Conservation (phyloP, 768 basidiomycete species). For the Scleroderma bovista region DNA sequence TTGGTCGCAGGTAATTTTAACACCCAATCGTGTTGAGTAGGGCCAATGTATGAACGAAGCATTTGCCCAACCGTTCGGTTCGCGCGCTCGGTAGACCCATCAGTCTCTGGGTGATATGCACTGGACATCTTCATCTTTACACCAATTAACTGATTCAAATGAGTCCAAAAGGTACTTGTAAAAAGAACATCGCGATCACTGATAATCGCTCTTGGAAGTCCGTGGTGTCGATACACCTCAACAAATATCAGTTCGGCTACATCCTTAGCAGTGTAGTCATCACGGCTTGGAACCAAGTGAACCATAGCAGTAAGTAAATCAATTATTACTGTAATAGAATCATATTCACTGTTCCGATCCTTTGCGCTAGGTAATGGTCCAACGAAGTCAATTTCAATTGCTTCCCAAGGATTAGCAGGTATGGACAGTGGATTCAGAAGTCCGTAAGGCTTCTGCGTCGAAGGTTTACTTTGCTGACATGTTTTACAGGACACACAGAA, state of each 20-base stretch:
- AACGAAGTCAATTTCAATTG: slow-evolving; percentile 20
- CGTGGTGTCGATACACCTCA: slow-evolving; percentile 25
- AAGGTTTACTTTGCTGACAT: slow-evolving; percentile 6
- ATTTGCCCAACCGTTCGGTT: slow-evolving; percentile 28
- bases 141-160: slow-evolving; percentile 11
- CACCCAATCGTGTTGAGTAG: slow-evolving; percentile 28
- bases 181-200: slow-evolving; percentile 27
- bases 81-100: slow-evolving; percentile 31
- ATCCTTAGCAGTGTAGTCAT: slow-evolving; percentile 15
- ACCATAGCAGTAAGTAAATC: slow-evolving; percentile 19
- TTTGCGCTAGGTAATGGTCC: slow-evolving; percentile 18
- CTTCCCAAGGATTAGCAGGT: slow-evolving; percentile 19
- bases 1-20: slow-evolving; percentile 26
- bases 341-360: slow-evolving; percentile 14
- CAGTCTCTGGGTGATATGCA: slow-evolving; percentile 33
- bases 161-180: slow-evolving; percentile 27
- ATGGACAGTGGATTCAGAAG: slow-evolving; percentile 24
- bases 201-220: slow-evolving; percentile 21
- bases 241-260: slow-evolving; percentile 23
- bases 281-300: slow-evolving; percentile 16
- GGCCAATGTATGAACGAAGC: slow-evolving; percentile 17
- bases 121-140: slow-evolving; percentile 12
- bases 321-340: slow-evolving; percentile 27
- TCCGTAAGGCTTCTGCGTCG: slow-evolving; percentile 19
- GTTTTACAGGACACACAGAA: slow-evolving; percentile 17